Evolutionary conservation across 2,329 filamentous ascomycete species (phyloP).

Genomic region (Stagonosporopsis cucurbitacearum): DNA sequence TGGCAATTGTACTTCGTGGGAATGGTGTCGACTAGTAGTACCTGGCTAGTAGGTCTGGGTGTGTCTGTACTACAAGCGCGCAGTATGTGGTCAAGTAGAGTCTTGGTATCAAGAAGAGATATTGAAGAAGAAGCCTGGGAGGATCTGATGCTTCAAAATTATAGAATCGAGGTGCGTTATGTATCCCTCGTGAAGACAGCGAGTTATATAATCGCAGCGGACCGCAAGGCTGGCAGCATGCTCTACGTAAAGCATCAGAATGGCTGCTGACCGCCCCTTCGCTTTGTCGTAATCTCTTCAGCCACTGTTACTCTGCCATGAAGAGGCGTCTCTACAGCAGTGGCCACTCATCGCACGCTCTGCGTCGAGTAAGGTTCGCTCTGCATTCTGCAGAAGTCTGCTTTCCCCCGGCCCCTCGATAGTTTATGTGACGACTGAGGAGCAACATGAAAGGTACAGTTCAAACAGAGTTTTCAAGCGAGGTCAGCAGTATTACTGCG

Average conservation of each 20-base stretch:
- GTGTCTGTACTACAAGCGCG: conserved; percentile 3
- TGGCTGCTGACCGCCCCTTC: conserved; percentile 30
- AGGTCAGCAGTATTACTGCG: conserved; percentile 6
- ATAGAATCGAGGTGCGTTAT: background rate
- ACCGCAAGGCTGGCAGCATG: conserved; percentile 15
- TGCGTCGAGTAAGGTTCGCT: background rate
- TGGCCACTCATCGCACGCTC: conserved; percentile 15
- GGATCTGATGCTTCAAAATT: background rate
- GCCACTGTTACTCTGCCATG: conserved; percentile 38
- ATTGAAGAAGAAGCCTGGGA: background rate
- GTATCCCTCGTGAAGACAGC: background rate
- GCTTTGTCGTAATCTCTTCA: conserved; percentile 29
- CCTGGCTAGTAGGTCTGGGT: background rate
- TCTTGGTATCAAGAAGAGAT: background rate
- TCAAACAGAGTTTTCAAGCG: background rate
- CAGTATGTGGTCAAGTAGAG: background rate
- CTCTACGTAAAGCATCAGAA: conserved; percentile 12
- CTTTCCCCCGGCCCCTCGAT: background rate
- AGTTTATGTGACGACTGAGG: background rate
- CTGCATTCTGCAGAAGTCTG: background rate
- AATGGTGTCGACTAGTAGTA: background rate
- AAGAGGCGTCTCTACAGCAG: conserved; percentile 21
- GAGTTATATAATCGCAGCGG: conserved; percentile 24
- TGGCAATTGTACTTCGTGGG: background rate
- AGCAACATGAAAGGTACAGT: background rate